A percentile compares a stretch with the other conserved stretches of the same genome.
Conservation (phyloP, 768 basidiomycete species). For the Rhizopogon roseolus region DNA sequence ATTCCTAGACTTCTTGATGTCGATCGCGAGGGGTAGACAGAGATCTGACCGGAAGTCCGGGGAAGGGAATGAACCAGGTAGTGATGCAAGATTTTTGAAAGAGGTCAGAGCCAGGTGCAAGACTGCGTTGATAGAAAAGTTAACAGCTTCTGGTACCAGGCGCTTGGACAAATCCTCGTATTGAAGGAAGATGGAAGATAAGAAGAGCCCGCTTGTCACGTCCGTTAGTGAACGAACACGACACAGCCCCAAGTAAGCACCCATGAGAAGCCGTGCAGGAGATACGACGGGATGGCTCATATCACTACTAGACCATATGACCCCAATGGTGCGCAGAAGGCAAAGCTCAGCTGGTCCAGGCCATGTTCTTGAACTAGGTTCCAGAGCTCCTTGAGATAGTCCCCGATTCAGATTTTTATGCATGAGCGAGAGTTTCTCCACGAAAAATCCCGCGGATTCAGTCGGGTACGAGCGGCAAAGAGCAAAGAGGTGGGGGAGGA, state of each 20-base stretch:
- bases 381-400: slow-evolving; percentile 61
- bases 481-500: slow-evolving; percentile 75
- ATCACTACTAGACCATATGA: slow-evolving; percentile 92
- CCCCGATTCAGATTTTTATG: slow-evolving; percentile 90
- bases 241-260: slow-evolving; percentile 82
- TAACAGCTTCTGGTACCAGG: slow-evolving; percentile 83
- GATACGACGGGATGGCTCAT: slow-evolving; percentile 86
- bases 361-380: slow-evolving; percentile 73
- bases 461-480: slow-evolving; percentile 81
- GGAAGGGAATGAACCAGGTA: slow-evolving; percentile 69
- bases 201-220: slow-evolving; percentile 81
- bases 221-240: slow-evolving; percentile 74
- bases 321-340: slow-evolving; percentile 75
- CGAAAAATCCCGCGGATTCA: slow-evolving; percentile 71
- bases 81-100: slow-evolving; percentile 36
- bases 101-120: slow-evolving; percentile 69
- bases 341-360: slow-evolving; percentile 80
- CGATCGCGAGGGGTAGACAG: slow-evolving; percentile 36
- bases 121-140: slow-evolving; percentile 69
- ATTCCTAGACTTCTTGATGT: slow-evolving; percentile 34
- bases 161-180: slow-evolving; percentile 85
- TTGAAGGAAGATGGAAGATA: slow-evolving; percentile 80
- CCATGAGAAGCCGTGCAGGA: slow-evolving; percentile 83
- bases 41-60: slow-evolving; percentile 61
- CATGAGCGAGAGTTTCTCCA: slow-evolving; percentile 82